These are phyloP conservation scores for Naganishia sp. DNA, from an alignment of 1,284 basidiomycete genomes.

Conservation along the genomic window DNA sequence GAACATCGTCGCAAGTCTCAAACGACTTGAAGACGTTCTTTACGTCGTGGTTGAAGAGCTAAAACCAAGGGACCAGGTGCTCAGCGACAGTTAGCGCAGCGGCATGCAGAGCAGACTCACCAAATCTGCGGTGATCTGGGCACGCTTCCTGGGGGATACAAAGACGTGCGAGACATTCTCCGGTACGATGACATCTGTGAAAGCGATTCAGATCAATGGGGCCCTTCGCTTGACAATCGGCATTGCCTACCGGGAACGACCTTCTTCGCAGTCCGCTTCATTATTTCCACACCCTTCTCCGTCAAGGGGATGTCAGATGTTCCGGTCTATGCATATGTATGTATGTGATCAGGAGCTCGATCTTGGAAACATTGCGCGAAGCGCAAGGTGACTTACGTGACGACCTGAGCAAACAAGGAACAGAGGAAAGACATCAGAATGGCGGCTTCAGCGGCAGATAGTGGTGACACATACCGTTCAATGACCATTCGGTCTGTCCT, in stretches of 20 bases:
- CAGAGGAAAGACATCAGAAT: constrained; percentile 8
- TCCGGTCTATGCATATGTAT: constrained; percentile 69
- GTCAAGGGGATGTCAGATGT: constrained; percentile 84
- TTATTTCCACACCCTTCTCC: constrained; percentile 70
- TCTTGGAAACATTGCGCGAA: background rate
- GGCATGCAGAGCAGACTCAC: constrained; percentile 44
- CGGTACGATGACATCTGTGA: constrained; percentile 74
- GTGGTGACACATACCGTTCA: constrained; percentile 62
- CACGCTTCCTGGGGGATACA: constrained; percentile 80
- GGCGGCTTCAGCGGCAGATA: constrained; percentile 43
- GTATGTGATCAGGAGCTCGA: too few relatives aligned
- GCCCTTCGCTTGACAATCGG: background rate
- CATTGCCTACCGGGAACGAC: constrained; percentile 45
- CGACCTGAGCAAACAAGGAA: constrained; percentile 55
- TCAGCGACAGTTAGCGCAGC: constrained; percentile 42
- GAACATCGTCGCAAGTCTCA: constrained; percentile 48
- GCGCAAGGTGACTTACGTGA: constrained; percentile 60
- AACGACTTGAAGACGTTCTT: constrained; percentile 41
- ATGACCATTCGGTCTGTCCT: constrained; percentile 94
- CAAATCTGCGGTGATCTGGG: constrained; percentile 80
- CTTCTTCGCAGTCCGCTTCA: constrained; percentile 72
- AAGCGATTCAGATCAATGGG: background rate
- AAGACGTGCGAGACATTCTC: constrained; percentile 72
- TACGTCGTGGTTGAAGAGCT: constrained; percentile 50
- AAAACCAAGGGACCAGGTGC: constrained; percentile 49